Base-by-base conservation (phyloP, 805 yeast genomes). In the Wilhelminamyces savonicus region DNA sequence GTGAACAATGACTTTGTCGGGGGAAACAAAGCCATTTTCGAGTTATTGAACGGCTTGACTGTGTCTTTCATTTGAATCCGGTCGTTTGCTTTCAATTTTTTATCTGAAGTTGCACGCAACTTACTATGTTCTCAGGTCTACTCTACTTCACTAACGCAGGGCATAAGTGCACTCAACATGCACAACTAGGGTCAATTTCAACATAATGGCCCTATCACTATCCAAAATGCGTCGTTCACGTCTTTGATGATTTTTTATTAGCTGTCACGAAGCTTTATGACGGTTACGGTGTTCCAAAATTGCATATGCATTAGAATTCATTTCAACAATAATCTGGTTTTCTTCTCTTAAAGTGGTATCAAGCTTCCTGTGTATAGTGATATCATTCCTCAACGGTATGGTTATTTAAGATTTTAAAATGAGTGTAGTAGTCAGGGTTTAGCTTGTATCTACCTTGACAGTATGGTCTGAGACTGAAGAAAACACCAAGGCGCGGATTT, bases 1-100 rank as follows among this genome's bases (percentile, higher is more conserved):
- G 97, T 90, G 34, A 94, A 88, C 61, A 90, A 90, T 54, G 87
- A 88, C 50, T 90, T 61, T 40, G 54, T 64, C 31, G 63, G 59
- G 36, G 72, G 74, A 30, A 70, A 75, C 40, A 67, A 69, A 26
- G 68, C 71, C 36, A 78, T 82, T 39, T 79, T 78, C 52, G 43
- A 56, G 8, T 56, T 80, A 35, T 69, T 82, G 41, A 54, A 66
- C 23, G 64, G 52, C 17, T 40, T 57, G 25, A 31, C 35, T 21
- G 29, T 41, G 25, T 44, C 51, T 21, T 28, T 16, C 13, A 25
- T 28, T 35, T 27, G n/a, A n/a, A n/a, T n/a, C n/a, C n/a, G n/a
- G n/a, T n/a, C n/a, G 14, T 21, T 19, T 26, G 17, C 36, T n/a
- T 15, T 24, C 16, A 16, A 27, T 17, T 28, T 4, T 15, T n/a